These are phyloP conservation scores for Crucibulum laeve DNA, from an alignment of 768 basidiomycete genomes.

Conservation along the genomic window DNA sequence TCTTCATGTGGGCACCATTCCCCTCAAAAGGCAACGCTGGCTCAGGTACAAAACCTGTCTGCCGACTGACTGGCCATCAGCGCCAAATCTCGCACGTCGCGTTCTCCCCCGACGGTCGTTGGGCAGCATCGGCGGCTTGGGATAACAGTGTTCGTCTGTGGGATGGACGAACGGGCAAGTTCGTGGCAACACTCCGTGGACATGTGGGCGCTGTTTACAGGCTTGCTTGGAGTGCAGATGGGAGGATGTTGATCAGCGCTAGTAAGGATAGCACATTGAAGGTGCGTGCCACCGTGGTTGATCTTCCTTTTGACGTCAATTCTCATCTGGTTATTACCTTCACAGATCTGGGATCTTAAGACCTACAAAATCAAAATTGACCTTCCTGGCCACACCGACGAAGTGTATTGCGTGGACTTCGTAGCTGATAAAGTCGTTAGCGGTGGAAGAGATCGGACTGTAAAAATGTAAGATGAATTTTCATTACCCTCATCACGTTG, in stretches of 20 bases:
- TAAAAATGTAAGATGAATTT: conserved; percentile 7
- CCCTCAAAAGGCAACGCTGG: conserved; percentile 22
- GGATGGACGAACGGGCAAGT: conserved; percentile 84
- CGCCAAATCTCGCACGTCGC: conserved; percentile 91
- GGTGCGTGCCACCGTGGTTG: too few relatives aligned
- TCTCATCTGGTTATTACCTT: not conserved
- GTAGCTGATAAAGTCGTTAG: conserved; percentile 95
- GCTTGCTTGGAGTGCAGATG: conserved; percentile 93
- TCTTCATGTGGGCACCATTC: conserved; percentile 93
- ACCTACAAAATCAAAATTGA: conserved; percentile 94
- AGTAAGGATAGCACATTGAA: conserved; percentile 97
- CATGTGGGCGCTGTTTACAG: conserved; percentile 95
- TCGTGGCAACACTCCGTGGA: conserved; percentile 85
- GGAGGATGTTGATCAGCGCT: conserved; percentile 86
- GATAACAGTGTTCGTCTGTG: conserved; percentile 90
- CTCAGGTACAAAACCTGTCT: conserved; percentile 35
- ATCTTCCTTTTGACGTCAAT: not conserved
- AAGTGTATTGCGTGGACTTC: conserved; percentile 99
- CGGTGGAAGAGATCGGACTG: conserved; percentile 6
- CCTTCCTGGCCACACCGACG: conserved; percentile 93
- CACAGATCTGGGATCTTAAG: conserved; percentile 92
- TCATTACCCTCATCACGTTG: too few relatives aligned
- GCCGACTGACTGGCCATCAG: conserved; percentile 91
- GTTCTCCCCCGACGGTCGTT: conserved; percentile 91
- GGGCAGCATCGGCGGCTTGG: conserved; percentile 89